phyloP scores from a whole-genome alignment of 441 rosid species.

The Arabidopsis lyrata region DNA sequence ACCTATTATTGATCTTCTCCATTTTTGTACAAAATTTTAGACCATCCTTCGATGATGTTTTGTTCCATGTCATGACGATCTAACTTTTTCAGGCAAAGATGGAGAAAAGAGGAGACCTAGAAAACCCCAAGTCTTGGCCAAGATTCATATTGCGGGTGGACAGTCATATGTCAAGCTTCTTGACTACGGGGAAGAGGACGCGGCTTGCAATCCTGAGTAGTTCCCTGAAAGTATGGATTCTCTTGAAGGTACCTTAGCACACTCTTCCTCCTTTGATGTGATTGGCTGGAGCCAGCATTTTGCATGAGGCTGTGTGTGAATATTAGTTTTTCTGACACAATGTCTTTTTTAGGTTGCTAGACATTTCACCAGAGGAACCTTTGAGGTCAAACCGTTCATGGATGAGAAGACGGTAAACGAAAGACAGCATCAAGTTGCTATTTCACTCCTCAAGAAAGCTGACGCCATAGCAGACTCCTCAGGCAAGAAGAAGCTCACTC shows the following conservation, averaged over 20 bases:
- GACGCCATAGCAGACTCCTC: constrained; percentile 59
- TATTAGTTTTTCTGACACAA: no score
- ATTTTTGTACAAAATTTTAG: background rate
- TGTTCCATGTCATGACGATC: constrained; percentile 15
- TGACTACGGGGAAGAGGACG: constrained; percentile 84
- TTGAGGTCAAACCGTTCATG: constrained; percentile 79
- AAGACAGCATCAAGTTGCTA: constrained; percentile 63
- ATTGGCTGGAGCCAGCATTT: background rate
- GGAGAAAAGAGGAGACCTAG: constrained; percentile 69
- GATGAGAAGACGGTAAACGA: constrained; percentile 61
- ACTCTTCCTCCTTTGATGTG: constrained; percentile 11
- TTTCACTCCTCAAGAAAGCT: constrained; percentile 65
- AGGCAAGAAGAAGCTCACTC: constrained; percentile 74
- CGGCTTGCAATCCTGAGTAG: constrained; percentile 86
- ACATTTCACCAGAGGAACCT: constrained; percentile 82
- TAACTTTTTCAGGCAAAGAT: constrained; percentile 61
- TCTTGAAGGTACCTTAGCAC: constrained; percentile 68
- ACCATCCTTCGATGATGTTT: constrained; percentile 9
- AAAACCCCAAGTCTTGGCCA: constrained; percentile 87
- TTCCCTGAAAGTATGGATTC: constrained; percentile 94
- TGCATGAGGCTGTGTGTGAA: constrained; percentile 14
- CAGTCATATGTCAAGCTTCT: constrained; percentile 79
- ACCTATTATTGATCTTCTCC: background rate
- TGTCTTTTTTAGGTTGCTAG: constrained; percentile 71
- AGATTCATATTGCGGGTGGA: constrained; percentile 82